Conservation (phyloP, 495 filamentous ascomycete genomes). For the Daldinia concentrica region DNA sequence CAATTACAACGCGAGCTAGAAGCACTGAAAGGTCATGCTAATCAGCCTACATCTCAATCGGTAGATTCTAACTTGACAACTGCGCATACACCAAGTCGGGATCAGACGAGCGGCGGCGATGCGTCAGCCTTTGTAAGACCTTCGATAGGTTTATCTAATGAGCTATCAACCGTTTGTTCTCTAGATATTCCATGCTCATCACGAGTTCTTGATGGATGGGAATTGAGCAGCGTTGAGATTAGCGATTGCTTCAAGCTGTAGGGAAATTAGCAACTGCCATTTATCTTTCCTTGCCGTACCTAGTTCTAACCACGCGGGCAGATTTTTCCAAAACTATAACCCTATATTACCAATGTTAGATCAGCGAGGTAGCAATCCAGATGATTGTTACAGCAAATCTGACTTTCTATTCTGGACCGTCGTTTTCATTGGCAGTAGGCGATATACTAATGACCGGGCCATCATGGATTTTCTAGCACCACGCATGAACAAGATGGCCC, state of each 20-base stretch:
- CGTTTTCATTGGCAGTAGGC: background rate
- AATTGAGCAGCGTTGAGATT: background rate
- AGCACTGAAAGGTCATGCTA: background rate
- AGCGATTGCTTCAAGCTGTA: background rate
- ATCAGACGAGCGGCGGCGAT: background rate
- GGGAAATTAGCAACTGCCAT: background rate
- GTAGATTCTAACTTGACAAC: background rate
- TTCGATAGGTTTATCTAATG: background rate
- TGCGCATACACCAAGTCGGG: background rate
- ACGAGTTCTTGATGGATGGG: background rate
- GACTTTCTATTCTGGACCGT: background rate
- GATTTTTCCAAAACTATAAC: background rate
- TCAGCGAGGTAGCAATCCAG: background rate
- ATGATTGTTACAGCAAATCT: background rate
- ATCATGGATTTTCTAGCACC: background rate
- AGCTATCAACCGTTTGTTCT: background rate
- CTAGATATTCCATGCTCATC: background rate
- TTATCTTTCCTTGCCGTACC: background rate
- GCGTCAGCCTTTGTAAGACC: background rate
- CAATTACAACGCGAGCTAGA: background rate
- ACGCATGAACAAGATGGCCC: conserved; percentile 1
- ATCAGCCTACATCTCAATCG: background rate
- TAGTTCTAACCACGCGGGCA: background rate
- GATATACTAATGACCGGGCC: background rate
- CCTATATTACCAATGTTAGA: background rate